These are phyloP conservation scores for Incumbomyces delicatus DNA, from an alignment of 2,329 filamentous ascomycete genomes.

Conservation along the genomic window DNA sequence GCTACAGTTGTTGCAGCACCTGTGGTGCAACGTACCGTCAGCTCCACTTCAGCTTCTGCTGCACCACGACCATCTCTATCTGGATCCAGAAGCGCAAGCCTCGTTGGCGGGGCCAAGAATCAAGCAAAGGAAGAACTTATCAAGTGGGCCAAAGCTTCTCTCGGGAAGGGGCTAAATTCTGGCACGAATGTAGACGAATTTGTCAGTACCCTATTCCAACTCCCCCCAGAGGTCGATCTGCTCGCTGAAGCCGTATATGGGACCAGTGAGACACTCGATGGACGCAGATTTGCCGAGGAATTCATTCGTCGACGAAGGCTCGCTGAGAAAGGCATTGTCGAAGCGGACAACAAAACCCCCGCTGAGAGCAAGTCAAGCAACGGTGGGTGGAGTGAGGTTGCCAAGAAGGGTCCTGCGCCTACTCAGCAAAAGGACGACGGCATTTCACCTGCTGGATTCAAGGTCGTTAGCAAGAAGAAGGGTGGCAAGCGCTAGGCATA, in stretches of 20 bases:
- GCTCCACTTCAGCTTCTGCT: conserved; percentile 30
- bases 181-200: conserved; percentile 68
- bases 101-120: conserved; percentile 30
- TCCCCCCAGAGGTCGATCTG: conserved; percentile 68
- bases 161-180: conserved; percentile 62
- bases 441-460: conserved; percentile 56
- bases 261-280: conserved; percentile 80
- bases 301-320: conserved; percentile 88
- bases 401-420: conserved; percentile 67
- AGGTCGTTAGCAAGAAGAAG: conserved; percentile 79
- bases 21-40: conserved; percentile 38
- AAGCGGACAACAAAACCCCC: conserved; percentile 32
- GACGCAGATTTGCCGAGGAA: conserved; percentile 85
- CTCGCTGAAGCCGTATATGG: conserved; percentile 86
- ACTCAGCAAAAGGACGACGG: conserved; percentile 37
- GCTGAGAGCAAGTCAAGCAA: conserved; percentile 39
- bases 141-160: conserved; percentile 78
- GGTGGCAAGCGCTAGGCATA: conserved; percentile 62
- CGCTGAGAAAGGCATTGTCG: conserved; percentile 79
- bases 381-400: conserved; percentile 91
- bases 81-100: conserved; percentile 34
- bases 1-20: conserved; percentile 43
- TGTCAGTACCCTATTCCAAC: conserved; percentile 61
- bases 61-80: conserved; percentile 46
- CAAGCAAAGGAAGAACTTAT: conserved; percentile 83